These are phyloP conservation scores for Steccherinum ochraceum DNA, from an alignment of 768 basidiomycete species.

Conservation along the genomic window DNA sequence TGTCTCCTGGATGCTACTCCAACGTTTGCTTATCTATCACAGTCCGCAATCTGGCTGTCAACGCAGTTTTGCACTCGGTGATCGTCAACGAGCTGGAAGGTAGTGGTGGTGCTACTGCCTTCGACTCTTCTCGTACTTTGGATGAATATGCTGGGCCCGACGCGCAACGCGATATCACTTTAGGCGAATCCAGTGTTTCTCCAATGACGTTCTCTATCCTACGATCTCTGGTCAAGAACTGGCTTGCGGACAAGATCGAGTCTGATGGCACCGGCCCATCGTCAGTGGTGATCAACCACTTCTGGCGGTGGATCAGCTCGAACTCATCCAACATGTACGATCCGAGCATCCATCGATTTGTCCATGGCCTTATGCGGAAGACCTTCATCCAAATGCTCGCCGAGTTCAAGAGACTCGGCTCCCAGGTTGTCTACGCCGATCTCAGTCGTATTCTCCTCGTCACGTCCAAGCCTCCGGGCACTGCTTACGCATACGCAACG, in stretches of 20 bases:
- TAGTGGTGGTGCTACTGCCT: conserved; percentile 87
- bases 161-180: conserved; percentile 57
- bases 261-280: conserved; percentile 61
- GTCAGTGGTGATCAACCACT: conserved; percentile 77
- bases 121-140: conserved; percentile 89
- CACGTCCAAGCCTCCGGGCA: conserved; percentile 93
- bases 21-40: conserved; percentile 91
- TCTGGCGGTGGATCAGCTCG: conserved; percentile 96
- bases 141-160: conserved; percentile 81
- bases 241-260: conserved; percentile 85
- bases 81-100: conserved; percentile 97
- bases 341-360: conserved; percentile 85
- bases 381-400: conserved; percentile 95
- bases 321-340: conserved; percentile 85
- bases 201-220: conserved; percentile 80
- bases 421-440: conserved; percentile 89
- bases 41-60: conserved; percentile 87
- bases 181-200: conserved; percentile 88
- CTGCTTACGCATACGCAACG: conserved; percentile 91
- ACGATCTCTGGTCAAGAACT: conserved; percentile 81
- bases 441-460: conserved; percentile 86
- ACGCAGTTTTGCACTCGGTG: conserved; percentile 90
- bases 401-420: conserved; percentile 93
- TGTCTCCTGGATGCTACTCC: conserved; percentile 78
- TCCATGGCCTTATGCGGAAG: conserved; percentile 96